These are phyloP conservation scores for Cupressus sempervirens DNA, from an alignment of 75 land plant species.

Conservation along the genomic window DNA sequence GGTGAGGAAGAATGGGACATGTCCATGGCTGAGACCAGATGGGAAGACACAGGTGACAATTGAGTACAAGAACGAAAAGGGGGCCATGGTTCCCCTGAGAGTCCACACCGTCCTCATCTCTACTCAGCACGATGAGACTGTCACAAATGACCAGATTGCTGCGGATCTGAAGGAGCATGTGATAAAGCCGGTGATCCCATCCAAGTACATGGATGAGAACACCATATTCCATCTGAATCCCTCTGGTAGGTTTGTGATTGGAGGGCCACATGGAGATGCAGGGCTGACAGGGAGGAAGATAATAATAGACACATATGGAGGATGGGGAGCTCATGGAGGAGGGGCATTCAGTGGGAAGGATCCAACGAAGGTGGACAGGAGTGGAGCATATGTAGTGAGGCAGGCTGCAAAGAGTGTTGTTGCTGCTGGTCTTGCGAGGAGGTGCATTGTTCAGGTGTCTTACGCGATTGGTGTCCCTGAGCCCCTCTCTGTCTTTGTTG, in stretches of 20 bases:
- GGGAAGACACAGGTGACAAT: conserved; percentile 53
- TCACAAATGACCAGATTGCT: conserved; percentile 54
- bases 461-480: conserved; percentile 44
- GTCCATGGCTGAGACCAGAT: conserved; percentile 48
- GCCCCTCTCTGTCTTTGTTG: conserved; percentile 46
- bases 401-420: conserved; percentile 38
- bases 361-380: conserved; percentile 33
- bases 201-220: conserved; percentile 63
- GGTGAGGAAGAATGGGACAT: conserved; percentile 47
- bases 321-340: conserved; percentile 42
- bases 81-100: conserved; percentile 41
- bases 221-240: conserved; percentile 68
- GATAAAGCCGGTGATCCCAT: conserved; percentile 40
- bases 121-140: conserved; percentile 57
- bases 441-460: conserved; percentile 34
- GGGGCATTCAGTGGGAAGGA: conserved; percentile 42
- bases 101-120: conserved; percentile 58
- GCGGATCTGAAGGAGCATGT: conserved; percentile 46
- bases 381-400: conserved; percentile 26
- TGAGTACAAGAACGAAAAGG: conserved; percentile 47
- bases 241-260: conserved; percentile 47
- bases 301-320: conserved; percentile 54
- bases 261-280: conserved; percentile 55
- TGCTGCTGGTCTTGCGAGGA: conserved; percentile 23
- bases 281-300: conserved; percentile 56